Evolutionary conservation across 495 filamentous ascomycete genomes (phyloP), one percentile per base, ranked within the genome.

Genomic region (Penicillium verhagenii): DNA sequence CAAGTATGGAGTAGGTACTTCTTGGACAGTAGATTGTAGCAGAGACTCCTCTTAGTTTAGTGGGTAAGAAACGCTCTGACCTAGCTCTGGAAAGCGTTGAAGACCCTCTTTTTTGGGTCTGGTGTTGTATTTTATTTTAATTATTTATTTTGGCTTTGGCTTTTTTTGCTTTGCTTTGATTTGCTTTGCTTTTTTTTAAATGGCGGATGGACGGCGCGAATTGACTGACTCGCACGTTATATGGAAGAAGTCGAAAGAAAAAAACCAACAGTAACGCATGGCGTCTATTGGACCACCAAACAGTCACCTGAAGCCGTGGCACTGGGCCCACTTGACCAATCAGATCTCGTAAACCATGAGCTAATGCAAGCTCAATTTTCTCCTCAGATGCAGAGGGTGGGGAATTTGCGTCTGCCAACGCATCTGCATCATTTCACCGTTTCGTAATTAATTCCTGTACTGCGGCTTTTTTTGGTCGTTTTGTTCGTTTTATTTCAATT

Each of bases 211-310:
- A 8, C 20, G 28, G 11, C 19, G 18, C 13, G 31, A 42, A 26
- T 25, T 45, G 42, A 45, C 23, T 45, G 42, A 45, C 42, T 45
- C 23, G 42, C 42, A 45, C 46, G 47, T 24, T 23, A 44, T 23
- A 46, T 13, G 23, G 52, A 44, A 53, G 40, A 43, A 45, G 43
- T 43, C 42, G 40, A 45, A 21, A 47, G 43, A 31, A 47, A 53
- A 61, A 64, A 64, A 59, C 64, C 64, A 66, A 66, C 64, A 65
- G 47, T 54, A 61, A 61, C 53, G 64, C 64, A 56, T 56, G 25
- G 58, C 61, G 61, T 67, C 61, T 65, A 67, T 67, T 67, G 64
- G 64, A 57, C 53, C 59, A 64, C 38, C 39, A 52, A 52, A 14
- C n/a, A 53, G 61, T 65, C 64, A 65, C 43, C 56, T 62, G 64